Evolutionary conservation across 106 monocot species (phyloP).

Genomic region (Agapanthus africanus): DNA sequence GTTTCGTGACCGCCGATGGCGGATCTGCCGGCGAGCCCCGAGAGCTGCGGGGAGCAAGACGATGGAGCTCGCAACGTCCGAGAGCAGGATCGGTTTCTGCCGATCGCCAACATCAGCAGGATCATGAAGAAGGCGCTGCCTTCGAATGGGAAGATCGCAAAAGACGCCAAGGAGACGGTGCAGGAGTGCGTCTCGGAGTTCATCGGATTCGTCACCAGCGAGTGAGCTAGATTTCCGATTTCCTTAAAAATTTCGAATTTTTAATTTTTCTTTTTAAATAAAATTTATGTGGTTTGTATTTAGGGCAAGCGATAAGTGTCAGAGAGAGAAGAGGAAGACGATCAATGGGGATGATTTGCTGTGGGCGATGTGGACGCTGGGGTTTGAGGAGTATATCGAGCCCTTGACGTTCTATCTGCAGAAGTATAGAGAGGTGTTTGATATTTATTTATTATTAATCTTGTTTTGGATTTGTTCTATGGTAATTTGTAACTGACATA

Average conservation of each 20-base stretch:
- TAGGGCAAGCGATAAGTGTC: too few relatives aligned
- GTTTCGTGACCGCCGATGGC: too few relatives aligned
- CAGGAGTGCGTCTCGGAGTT: conserved; percentile 69
- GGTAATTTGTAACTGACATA: background rate
- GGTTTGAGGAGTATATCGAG: too few relatives aligned
- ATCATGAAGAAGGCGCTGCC: conserved; percentile 67
- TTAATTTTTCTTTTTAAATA: too few relatives aligned
- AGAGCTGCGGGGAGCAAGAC: conserved; percentile 17
- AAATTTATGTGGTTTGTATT: too few relatives aligned
- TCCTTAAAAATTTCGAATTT: background rate
- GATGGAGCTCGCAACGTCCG: conserved; percentile 19
- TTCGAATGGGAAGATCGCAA: conserved; percentile 58
- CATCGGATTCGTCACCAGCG: conserved; percentile 62
- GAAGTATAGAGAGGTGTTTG: too few relatives aligned
- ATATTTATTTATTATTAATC: background rate
- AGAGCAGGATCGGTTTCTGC: conserved; percentile 57
- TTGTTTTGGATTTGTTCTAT: background rate
- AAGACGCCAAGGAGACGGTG: conserved; percentile 68
- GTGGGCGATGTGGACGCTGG: too few relatives aligned
- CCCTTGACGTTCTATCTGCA: too few relatives aligned
- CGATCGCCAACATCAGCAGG: conserved; percentile 54
- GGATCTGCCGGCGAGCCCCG: conserved; percentile 24
- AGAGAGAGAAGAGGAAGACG: too few relatives aligned
- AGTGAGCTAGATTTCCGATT: conserved; percentile 33
- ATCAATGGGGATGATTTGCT: too few relatives aligned